A percentile compares a stretch with the other conserved stretches of the same genome.
Evolutionary conservation across 768 basidiomycete genomes (phyloP).

Genomic region (Cystofilobasidium ferigula): DNA sequence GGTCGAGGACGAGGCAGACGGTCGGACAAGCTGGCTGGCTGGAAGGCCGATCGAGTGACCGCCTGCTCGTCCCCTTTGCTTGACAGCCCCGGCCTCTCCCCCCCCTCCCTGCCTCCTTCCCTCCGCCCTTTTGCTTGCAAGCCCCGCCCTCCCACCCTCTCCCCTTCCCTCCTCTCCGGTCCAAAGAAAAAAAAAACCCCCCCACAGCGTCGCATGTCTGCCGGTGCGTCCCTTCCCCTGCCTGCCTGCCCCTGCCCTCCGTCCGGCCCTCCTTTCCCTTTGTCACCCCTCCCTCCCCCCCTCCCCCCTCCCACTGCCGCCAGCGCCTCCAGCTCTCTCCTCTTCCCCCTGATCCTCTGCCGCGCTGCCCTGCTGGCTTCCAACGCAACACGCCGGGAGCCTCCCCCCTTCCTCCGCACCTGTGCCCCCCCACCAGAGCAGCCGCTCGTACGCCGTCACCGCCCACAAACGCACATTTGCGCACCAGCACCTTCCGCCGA

Average conservation of each 20-base stretch:
- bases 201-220: not conserved
- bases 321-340: not conserved
- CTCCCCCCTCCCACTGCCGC: no score
- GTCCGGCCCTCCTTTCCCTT: slow-evolving; percentile 1
- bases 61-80: not conserved
- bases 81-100: slow-evolving; percentile 16
- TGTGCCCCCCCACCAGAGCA: no score
- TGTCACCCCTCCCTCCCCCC: not conserved
- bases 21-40: no score
- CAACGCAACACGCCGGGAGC: no score
- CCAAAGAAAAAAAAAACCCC: not conserved
- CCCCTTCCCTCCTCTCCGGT: not conserved
- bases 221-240: not conserved
- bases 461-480: no score
- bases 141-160: not conserved
- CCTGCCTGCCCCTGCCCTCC: not conserved
- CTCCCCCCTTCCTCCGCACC: no score
- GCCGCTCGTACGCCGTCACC: no score
- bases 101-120: not conserved
- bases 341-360: not conserved
- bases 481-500: slow-evolving; percentile 12
- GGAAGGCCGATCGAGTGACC: no score
- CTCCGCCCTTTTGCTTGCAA: not conserved
- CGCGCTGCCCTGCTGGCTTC: no score
- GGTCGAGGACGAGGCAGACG: no score